Conservation (phyloP, 2,329 filamentous ascomycete species). For the Curvularia eragrostidis region DNA sequence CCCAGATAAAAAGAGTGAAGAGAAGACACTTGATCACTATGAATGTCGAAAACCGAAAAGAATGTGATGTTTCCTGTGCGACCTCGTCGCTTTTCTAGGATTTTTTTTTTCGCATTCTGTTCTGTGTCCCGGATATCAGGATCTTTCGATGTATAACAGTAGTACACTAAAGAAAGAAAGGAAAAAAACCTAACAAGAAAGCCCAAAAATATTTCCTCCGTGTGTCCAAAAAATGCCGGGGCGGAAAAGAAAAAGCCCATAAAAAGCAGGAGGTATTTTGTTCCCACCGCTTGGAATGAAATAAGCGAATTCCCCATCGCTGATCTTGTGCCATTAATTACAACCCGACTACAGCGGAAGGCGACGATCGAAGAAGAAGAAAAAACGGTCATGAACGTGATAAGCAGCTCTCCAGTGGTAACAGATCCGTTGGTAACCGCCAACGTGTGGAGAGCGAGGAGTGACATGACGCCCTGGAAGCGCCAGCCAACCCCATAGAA, state of each 20-base stretch:
- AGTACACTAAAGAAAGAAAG: conserved; percentile 24
- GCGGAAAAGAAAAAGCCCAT: conserved; percentile 11
- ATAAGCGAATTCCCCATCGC: conserved; percentile 35
- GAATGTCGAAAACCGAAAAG: not conserved
- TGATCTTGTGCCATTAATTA: conserved; percentile 51
- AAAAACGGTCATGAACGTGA: conserved; percentile 34
- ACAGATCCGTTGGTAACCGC: conserved; percentile 11
- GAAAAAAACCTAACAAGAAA: not conserved
- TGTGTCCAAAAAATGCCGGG: conserved; percentile 32
- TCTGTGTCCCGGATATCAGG: conserved; percentile 26
- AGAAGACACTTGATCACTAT: conserved; percentile 2
- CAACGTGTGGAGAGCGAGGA: conserved; percentile 19
- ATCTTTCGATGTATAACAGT: conserved; percentile 31
- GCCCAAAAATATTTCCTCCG: conserved; percentile 18
- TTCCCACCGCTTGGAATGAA: conserved; percentile 33
- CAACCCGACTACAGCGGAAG: conserved; percentile 40
- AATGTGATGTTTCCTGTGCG: conserved; percentile 22
- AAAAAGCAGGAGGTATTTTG: conserved; percentile 31
- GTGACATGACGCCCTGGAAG: conserved; percentile 26
- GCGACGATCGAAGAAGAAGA: conserved; percentile 28
- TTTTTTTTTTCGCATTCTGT: conserved; percentile 39
- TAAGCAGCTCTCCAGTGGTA: conserved; percentile 22
- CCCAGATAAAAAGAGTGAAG: not conserved
- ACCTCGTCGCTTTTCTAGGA: conserved; percentile 29
- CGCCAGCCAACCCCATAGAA: conserved; percentile 31